These are phyloP conservation scores for Cyathus striatus DNA, from an alignment of 768 basidiomycete genomes.

Conservation along the genomic window DNA sequence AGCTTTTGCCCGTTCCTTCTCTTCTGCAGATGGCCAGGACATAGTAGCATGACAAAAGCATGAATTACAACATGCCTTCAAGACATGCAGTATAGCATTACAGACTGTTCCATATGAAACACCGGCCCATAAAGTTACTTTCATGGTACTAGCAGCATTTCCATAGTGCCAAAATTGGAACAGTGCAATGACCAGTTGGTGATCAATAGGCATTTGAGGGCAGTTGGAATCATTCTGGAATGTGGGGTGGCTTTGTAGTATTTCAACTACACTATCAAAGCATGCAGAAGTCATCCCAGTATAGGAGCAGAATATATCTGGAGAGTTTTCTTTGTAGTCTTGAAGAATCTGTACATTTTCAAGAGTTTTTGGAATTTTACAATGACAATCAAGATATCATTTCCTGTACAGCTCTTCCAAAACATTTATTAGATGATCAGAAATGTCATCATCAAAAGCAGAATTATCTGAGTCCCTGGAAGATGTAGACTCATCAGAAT, in stretches of 20 bases:
- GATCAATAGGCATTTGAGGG: constrained; percentile 17
- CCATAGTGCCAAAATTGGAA: constrained; percentile 31
- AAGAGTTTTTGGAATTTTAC: neutral
- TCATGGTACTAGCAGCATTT: constrained; percentile 23
- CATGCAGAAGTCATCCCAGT: constrained; percentile 13
- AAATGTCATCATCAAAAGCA: neutral
- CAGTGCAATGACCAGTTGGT: constrained; percentile 31
- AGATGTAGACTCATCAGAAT: neutral
- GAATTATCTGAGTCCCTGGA: neutral
- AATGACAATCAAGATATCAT: neutral
- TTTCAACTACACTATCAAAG: constrained; percentile 14
- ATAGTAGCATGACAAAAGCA: constrained; percentile 19
- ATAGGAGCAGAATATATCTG: constrained; percentile 11
- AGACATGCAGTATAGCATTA: constrained; percentile 15
- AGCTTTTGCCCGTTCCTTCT: constrained; percentile 28
- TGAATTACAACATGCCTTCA: constrained; percentile 15
- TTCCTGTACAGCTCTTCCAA: neutral
- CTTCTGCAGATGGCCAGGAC: constrained; percentile 17
- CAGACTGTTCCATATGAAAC: constrained; percentile 27
- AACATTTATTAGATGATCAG: neutral
- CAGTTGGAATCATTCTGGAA: constrained; percentile 22
- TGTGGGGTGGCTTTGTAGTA: constrained; percentile 13
- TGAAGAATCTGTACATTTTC: neutral
- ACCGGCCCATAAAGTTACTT: constrained; percentile 31
- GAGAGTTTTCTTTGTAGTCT: neutral